Percentiles rank a stretch among this genome's conserved stretches.
Conservation (phyloP, 2,329 filamentous ascomycete species). For the Byssothecium circinans region DNA sequence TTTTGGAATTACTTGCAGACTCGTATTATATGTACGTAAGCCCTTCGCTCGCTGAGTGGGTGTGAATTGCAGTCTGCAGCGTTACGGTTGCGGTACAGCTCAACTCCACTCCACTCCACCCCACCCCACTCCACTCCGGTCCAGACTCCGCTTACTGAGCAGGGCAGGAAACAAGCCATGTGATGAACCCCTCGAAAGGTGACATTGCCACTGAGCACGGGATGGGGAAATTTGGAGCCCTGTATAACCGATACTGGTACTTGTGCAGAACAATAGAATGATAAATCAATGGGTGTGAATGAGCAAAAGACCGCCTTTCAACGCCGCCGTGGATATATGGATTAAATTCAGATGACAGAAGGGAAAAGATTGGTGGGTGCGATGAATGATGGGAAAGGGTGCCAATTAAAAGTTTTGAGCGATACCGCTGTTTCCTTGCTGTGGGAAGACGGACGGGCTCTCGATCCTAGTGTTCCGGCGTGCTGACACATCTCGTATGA, state of each 20-base stretch:
- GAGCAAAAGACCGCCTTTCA: neutral
- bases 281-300: neutral
- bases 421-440: conserved; percentile 88
- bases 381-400: neutral
- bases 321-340: conserved; percentile 8
- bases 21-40: conserved; percentile 6
- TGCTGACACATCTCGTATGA: conserved; percentile 91
- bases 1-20: conserved; percentile 5
- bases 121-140: neutral
- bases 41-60: neutral
- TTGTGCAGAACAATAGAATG: neutral
- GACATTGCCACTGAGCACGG: neutral
- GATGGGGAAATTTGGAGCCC: too few relatives aligned
- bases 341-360: neutral
- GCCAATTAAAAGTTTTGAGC: conserved; percentile 84
- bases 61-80: too few relatives aligned
- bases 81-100: too few relatives aligned
- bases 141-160: too few relatives aligned
- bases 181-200: neutral
- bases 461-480: conserved; percentile 94
- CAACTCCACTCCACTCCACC: neutral
- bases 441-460: conserved; percentile 83
- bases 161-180: neutral
- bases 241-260: neutral
- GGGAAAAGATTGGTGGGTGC: neutral